phyloP scores from a whole-genome alignment of 345 rosid species.

The Citrus sp. region DNA sequence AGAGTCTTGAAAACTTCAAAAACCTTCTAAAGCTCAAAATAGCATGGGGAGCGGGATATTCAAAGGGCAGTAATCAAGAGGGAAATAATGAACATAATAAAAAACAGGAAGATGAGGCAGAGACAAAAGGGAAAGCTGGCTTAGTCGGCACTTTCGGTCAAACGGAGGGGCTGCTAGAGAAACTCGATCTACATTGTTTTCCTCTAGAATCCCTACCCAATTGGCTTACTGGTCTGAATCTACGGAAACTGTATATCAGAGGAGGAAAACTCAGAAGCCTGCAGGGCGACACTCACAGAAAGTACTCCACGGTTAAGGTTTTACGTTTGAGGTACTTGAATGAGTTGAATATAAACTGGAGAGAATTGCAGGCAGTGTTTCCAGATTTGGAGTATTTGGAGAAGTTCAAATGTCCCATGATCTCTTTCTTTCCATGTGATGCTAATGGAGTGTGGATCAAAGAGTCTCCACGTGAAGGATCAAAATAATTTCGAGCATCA shows the following conservation, averaged over 20 bases:
- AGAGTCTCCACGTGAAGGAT: too few species aligned
- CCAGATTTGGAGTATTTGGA: conserved; percentile 31
- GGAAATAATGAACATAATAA: too few species aligned
- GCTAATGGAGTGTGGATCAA: background rate
- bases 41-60: conserved; percentile 37
- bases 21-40: conserved; percentile 28
- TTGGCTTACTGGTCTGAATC: conserved; percentile 5
- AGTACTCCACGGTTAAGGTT: conserved; percentile 15
- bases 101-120: too few species aligned
- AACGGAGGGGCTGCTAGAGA: too few species aligned
- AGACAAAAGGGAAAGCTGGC: too few species aligned
- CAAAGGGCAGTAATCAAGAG: background rate
- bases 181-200: conserved; percentile 19
- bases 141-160: too few species aligned
- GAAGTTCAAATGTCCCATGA: conserved; percentile 31
- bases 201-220: background rate
- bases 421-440: conserved; percentile 31
- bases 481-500: too few species aligned
- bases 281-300: background rate
- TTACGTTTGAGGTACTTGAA: conserved; percentile 44
- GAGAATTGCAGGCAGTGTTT: conserved; percentile 20
- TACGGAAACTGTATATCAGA: conserved; percentile 6
- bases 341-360: conserved; percentile 33
- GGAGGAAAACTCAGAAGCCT: conserved; percentile 32
- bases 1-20: background rate